A percentile compares a stretch with the other conserved stretches of the same genome.
Conservation (phyloP, 2,329 filamentous ascomycete species). For the Huntiella bhutanensis region DNA sequence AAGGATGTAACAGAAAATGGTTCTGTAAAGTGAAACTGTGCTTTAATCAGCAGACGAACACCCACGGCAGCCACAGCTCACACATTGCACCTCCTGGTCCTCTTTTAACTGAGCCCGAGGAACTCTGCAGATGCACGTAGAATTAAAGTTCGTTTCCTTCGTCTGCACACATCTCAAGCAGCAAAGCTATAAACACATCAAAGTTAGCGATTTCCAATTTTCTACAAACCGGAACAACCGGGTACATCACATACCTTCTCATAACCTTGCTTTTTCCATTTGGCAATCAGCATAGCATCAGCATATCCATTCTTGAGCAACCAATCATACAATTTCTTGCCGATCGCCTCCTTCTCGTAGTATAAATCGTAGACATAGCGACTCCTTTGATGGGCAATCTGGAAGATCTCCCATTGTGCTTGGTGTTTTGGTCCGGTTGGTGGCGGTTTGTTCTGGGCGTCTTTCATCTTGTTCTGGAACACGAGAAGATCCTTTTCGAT, state of each 20-base stretch:
- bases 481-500: slow-evolving; percentile 74
- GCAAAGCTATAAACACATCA: slow-evolving; percentile 45
- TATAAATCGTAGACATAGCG: slow-evolving; percentile 96
- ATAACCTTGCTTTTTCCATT: slow-evolving; percentile 99
- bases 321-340: slow-evolving; percentile 83
- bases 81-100: slow-evolving; percentile 76
- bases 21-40: not conserved
- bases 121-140: slow-evolving; percentile 91
- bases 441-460: slow-evolving; percentile 76
- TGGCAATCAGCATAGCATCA: slow-evolving; percentile 86
- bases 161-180: slow-evolving; percentile 93
- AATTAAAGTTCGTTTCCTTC: slow-evolving; percentile 99
- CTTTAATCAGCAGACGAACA: slow-evolving; percentile 66
- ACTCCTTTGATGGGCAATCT: slow-evolving; percentile 81
- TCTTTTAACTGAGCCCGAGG: slow-evolving; percentile 80
- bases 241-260: slow-evolving; percentile 51
- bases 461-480: slow-evolving; percentile 83
- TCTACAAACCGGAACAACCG: too few relatives aligned
- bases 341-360: slow-evolving; percentile 94
- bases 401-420: slow-evolving; percentile 91
- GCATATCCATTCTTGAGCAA: slow-evolving; percentile 92
- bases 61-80: slow-evolving; percentile 83
- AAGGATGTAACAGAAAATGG: too few relatives aligned
- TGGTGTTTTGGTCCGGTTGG: slow-evolving; percentile 70
- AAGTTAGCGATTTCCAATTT: slow-evolving; percentile 13